Evolutionary conservation across 2,329 filamentous ascomycete genomes (phyloP).

Genomic region (Fusarium buxicola): DNA sequence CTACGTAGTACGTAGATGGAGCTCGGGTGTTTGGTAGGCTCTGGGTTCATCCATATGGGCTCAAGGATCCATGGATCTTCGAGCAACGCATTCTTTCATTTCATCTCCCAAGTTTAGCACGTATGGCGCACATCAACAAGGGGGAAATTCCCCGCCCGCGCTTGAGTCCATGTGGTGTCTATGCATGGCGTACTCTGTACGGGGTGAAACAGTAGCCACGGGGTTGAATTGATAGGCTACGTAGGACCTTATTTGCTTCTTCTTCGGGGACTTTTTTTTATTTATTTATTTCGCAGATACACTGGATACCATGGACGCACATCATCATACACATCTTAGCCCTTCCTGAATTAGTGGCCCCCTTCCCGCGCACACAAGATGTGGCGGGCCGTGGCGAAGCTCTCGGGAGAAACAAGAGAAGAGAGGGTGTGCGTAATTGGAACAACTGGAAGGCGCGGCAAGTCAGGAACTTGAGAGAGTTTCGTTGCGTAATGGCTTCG

Average conservation of each 20-base stretch:
- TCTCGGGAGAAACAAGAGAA: conserved; percentile 34
- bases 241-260: conserved; percentile 22
- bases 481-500: conserved; percentile 39
- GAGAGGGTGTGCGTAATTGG: conserved; percentile 4
- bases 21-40: conserved; percentile 11
- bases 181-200: background rate
- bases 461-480: conserved; percentile 11
- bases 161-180: conserved; percentile 8
- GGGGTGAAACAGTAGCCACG: conserved; percentile 15
- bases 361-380: conserved; percentile 36
- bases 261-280: conserved; percentile 30
- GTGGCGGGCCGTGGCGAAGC: conserved; percentile 34
- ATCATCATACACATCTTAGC: conserved; percentile 29
- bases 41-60: conserved; percentile 15
- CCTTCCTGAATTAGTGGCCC: conserved; percentile 30
- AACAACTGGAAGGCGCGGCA: background rate
- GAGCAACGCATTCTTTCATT: conserved; percentile 18
- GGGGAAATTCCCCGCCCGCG: conserved; percentile 1
- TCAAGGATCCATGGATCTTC: conserved; percentile 6
- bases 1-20: too few relatives aligned
- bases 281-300: conserved; percentile 26
- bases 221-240: conserved; percentile 26
- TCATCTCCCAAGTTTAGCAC: too few relatives aligned
- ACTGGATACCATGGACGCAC: conserved; percentile 29
- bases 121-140: background rate